These are phyloP conservation scores for Thraustotheca clavata DNA, from an alignment of 352 stramenopile genomes.

Conservation along the genomic window DNA sequence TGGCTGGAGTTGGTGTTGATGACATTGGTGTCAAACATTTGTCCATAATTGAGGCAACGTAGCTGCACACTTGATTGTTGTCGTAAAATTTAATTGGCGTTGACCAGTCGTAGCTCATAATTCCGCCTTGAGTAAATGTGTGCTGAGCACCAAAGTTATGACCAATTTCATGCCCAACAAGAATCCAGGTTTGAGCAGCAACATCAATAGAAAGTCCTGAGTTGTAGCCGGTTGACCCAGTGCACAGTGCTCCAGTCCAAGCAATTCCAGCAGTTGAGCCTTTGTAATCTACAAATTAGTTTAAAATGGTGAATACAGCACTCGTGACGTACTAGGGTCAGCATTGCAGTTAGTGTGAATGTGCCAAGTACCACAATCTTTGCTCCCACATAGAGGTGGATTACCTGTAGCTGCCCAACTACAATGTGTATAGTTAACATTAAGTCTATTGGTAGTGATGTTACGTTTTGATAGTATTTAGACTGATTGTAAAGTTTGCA, in stretches of 20 bases:
- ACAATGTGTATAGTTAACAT: neutral
- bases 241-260: constrained; percentile 16
- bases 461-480: constrained; percentile 14
- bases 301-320: neutral
- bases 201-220: constrained; percentile 16
- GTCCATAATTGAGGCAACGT: neutral
- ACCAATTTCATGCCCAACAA: constrained; percentile 17
- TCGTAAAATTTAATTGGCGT: constrained; percentile 15
- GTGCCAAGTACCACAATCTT: constrained; percentile 11
- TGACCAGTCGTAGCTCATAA: constrained; percentile 19
- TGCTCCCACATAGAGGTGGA: neutral
- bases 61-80: constrained; percentile 15
- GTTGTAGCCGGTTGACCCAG: constrained; percentile 11
- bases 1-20: neutral
- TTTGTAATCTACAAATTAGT: neutral
- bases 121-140: constrained; percentile 18
- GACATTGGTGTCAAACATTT: constrained; percentile 5
- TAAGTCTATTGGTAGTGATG: neutral
- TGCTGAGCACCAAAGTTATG: constrained; percentile 19
- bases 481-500: constrained; percentile 1
- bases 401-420: constrained; percentile 8
- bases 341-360: constrained; percentile 20
- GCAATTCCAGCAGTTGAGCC: constrained; percentile 5
- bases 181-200: constrained; percentile 3
- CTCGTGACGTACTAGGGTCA: neutral